phyloP scores from a whole-genome alignment of 768 basidiomycete species.

The Suillus hirtellus region DNA sequence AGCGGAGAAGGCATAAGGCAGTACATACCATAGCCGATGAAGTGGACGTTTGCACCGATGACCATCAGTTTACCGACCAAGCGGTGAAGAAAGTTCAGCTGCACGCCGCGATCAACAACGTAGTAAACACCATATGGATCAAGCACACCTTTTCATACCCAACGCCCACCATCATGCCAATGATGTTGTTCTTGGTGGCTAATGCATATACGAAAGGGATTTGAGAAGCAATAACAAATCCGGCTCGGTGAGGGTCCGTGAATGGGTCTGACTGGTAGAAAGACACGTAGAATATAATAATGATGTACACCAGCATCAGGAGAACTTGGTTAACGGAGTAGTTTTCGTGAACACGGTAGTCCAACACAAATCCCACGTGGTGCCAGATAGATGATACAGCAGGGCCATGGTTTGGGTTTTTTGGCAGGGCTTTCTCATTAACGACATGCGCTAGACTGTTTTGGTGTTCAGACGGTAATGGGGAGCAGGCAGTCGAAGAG shows the following conservation, averaged over 20 bases:
- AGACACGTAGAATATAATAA: conserved; percentile 36
- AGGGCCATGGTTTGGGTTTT: conserved; percentile 12
- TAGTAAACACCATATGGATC: neutral
- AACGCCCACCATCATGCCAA: conserved; percentile 41
- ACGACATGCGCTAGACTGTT: neutral
- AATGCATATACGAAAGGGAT: conserved; percentile 46
- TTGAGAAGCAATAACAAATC: conserved; percentile 42
- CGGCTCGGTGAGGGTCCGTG: conserved; percentile 33
- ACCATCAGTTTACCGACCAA: conserved; percentile 46
- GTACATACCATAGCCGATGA: conserved; percentile 40
- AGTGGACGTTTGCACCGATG: conserved; percentile 43
- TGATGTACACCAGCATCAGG: conserved; percentile 38
- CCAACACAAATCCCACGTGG: conserved; percentile 32
- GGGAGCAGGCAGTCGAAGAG: conserved; percentile 18
- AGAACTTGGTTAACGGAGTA: conserved; percentile 40
- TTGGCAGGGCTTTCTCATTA: neutral
- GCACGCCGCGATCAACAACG: conserved; percentile 1
- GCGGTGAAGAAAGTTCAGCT: conserved; percentile 60
- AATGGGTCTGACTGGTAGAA: conserved; percentile 38
- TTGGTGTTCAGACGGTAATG: neutral
- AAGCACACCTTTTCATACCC: conserved; percentile 49
- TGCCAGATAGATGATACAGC: conserved; percentile 32
- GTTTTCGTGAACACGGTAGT: conserved; percentile 35
- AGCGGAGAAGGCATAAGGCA: neutral
- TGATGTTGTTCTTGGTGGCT: conserved; percentile 50